These are phyloP conservation scores for Brassica nigra DNA, from an alignment of 345 rosid species.

Conservation along the genomic window DNA sequence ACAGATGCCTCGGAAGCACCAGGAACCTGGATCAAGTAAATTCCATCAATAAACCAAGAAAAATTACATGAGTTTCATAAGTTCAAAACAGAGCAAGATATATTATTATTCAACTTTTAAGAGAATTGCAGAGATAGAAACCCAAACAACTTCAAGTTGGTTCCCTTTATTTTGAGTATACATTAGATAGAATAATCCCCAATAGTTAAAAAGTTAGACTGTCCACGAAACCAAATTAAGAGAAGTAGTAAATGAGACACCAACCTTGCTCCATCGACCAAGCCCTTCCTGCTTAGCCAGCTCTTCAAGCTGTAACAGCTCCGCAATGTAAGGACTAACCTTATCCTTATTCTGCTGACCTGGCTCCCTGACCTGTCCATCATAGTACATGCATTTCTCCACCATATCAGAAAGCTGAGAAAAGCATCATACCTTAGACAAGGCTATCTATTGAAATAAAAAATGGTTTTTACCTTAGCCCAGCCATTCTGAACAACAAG, in stretches of 20 bases:
- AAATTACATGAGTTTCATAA: background rate
- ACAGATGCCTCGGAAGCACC: slow-evolving; percentile 84
- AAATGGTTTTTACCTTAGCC: slow-evolving; percentile 69
- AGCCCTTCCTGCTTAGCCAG: slow-evolving; percentile 78
- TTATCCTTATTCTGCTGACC: slow-evolving; percentile 85
- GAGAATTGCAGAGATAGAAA: slow-evolving; percentile 3
- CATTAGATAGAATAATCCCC: background rate
- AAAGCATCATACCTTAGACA: slow-evolving; percentile 17
- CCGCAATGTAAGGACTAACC: slow-evolving; percentile 84
- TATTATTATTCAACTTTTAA: background rate
- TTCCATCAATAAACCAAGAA: slow-evolving; percentile 8
- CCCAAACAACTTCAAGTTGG: background rate
- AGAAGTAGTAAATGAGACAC: slow-evolving; percentile 19
- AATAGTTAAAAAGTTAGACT: background rate
- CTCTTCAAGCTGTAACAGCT: slow-evolving; percentile 64
- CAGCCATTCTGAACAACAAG: slow-evolving; percentile 80
- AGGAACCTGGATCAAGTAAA: slow-evolving; percentile 53
- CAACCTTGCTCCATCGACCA: slow-evolving; percentile 92
- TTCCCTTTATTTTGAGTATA: background rate
- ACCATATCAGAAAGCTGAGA: slow-evolving; percentile 13
- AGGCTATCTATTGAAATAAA: background rate
- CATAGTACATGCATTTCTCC: slow-evolving; percentile 12
- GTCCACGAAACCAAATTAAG: background rate
- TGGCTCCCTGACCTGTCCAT: slow-evolving; percentile 76
- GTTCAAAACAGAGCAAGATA: background rate